Evolutionary conservation across 2,329 filamentous ascomycete species (phyloP), one percentile per base, ranked within the genome.

Genomic region (Diatrype stigma): DNA sequence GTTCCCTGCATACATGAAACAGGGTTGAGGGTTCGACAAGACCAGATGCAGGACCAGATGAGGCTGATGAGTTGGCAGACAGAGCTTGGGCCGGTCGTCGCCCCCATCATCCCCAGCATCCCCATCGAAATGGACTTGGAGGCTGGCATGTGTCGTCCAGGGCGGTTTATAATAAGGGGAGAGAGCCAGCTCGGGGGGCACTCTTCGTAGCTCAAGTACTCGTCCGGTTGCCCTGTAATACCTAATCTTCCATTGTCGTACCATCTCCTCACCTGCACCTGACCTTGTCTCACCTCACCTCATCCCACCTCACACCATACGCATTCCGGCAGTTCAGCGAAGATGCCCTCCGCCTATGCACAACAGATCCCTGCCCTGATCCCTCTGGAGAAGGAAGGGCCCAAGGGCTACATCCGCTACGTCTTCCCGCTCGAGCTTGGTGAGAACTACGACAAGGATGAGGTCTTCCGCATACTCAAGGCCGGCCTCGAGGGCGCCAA

Each of bases 401-500:
- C 67, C 3, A 68, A 68, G 45, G 65, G 63, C 16, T 70, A 63
- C 47, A 57, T 69, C 6, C 66, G 66, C 14, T 65, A 65, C 38
- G 51, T 69, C n/a, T 68, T 70, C 42, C 64, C 64, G 2, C 64
- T 71, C 30, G 63, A 68, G 45, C 58, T 71, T 1, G 45, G 54
- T 6, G 60, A 67, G 0, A 47, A 60, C 30, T 70, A 70, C 48
- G 55, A 69, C 38, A 42, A 63, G 2, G 56, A 64, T 2, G 54
- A 64, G 32, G 50, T 62, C 8, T 58, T 60, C 12, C 26, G 49
- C 0, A 52, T 66, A n/a, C 55, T 69, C 14, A 59, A 59, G 45
- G 49, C 56, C 12, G 68, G 67, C 8, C 66, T 66, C 34, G 59
- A 66, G 22, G 57, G 54, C n/a, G 58, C 67, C 14, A 61, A 60